Percentiles rank a stretch among this genome's conserved stretches.
Conservation (phyloP, 768 basidiomycete genomes). For the Hericium erinaceus region DNA sequence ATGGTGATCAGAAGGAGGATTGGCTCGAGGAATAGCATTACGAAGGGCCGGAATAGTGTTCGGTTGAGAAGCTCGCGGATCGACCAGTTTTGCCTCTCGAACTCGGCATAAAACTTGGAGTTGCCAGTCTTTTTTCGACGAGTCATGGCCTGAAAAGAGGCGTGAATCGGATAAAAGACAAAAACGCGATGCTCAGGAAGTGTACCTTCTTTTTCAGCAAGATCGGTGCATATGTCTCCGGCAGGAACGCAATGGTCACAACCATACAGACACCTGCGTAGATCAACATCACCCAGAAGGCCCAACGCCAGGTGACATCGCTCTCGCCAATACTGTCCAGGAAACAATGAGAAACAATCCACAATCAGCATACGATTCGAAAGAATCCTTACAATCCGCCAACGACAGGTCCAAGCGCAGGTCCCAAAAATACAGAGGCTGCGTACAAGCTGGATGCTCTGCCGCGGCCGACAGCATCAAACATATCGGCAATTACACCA, state of each 20-base stretch:
- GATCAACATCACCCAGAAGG: constrained; percentile 19
- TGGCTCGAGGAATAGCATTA: constrained; percentile 24
- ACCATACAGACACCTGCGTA: constrained; percentile 11
- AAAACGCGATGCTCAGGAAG: neutral
- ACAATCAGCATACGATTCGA: neutral
- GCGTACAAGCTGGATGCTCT: constrained; percentile 14
- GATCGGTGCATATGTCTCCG: constrained; percentile 15
- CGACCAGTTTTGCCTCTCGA: neutral
- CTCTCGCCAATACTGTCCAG: neutral
- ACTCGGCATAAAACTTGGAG: neutral
- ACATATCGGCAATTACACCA: constrained; percentile 19
- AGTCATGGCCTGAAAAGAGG: neutral
- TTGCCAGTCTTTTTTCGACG: neutral
- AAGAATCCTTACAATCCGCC: constrained; percentile 12
- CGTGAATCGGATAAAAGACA: neutral
- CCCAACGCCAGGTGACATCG: constrained; percentile 16
- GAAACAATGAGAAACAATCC: neutral
- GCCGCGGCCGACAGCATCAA: constrained; percentile 16
- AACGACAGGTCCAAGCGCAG: constrained; percentile 18
- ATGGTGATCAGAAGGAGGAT: constrained; percentile 9
- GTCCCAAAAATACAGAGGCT: constrained; percentile 16
- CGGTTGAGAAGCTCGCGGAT: constrained; percentile 14
- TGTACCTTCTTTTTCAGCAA: constrained; percentile 7
- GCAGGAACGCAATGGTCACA: constrained; percentile 11
- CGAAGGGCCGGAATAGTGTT: constrained; percentile 22